phyloP scores from a whole-genome alignment of 1,284 basidiomycete genomes.

The Heimioporus punctisporus region DNA sequence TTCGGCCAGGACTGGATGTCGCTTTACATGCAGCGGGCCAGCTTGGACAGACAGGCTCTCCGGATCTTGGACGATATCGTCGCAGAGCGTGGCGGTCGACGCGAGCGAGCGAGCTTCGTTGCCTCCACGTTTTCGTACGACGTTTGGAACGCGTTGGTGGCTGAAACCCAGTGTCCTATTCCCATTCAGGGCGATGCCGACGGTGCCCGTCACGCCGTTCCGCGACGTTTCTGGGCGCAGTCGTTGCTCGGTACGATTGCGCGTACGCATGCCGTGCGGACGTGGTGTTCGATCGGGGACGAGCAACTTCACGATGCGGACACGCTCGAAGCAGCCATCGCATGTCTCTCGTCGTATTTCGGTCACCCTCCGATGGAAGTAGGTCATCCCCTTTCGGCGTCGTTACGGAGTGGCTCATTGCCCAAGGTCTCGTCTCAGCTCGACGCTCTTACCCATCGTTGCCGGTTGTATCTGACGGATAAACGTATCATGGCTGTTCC shows the following conservation, averaged over 20 bases:
- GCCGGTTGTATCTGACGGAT: constrained; percentile 39
- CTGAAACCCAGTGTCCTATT: constrained; percentile 37
- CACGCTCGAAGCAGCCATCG: constrained; percentile 51
- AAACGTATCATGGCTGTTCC: constrained; percentile 24
- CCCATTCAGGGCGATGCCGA: constrained; percentile 32
- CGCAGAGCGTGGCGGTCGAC: constrained; percentile 33
- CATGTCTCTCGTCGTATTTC: constrained; percentile 57
- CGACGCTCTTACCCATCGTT: constrained; percentile 42
- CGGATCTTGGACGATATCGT: constrained; percentile 43
- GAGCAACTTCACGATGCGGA: constrained; percentile 15
- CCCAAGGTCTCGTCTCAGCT: constrained; percentile 40
- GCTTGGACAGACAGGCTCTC: constrained; percentile 45
- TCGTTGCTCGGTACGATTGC: constrained; percentile 46
- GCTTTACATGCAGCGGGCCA: constrained; percentile 46
- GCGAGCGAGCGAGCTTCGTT: constrained; percentile 38
- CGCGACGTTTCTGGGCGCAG: constrained; percentile 57
- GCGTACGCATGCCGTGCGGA: constrained; percentile 42
- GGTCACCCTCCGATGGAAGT: constrained; percentile 48
- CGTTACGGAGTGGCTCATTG: neutral
- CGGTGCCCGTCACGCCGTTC: constrained; percentile 38
- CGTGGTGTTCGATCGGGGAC: constrained; percentile 39
- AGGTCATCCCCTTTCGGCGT: constrained; percentile 9
- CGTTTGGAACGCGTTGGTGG: constrained; percentile 53
- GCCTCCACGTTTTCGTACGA: constrained; percentile 45
- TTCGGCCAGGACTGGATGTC: constrained; percentile 44